Evolutionary conservation across 2,329 filamentous ascomycete species (phyloP), one percentile per base, ranked within the genome.

Genomic region (Neofusicoccum laricinum): DNA sequence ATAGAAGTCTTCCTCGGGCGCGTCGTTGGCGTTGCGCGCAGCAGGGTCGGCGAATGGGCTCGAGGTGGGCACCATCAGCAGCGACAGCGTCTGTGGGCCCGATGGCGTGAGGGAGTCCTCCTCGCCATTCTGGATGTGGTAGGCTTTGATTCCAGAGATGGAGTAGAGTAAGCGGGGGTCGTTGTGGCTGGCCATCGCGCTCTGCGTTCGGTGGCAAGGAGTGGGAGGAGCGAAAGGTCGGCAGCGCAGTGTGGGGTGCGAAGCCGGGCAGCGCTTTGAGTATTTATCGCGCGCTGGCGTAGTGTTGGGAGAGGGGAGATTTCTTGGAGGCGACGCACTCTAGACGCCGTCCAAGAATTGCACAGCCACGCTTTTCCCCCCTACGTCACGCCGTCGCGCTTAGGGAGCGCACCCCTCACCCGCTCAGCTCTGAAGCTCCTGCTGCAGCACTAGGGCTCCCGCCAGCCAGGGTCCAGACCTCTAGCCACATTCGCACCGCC

Each of bases 51-150:
- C 78, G 67, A 83, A 91, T 25, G 89, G 86, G 34, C 91, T 91
- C 15, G 90, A 90, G 2, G 94, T 97, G 6, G 94, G 94, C 17
- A 98, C 94, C 94, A 98, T 98, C 71, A 98, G 81, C 64, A 98
- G 84, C 21, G 94, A 97, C 62, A 99, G 84, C 0, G 93, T 97
- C 80, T 97, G 93, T 17, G 93, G 90, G 1, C 93, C 93, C 1
- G 90, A 90, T 0, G 90, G 88, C 14, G 92, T 98, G 71, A 99
- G 87, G 14, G 87, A 85, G 64, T 89, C 82, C 78, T 98, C 93
- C 70, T 89, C 86, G 77, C 95, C 94, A 85, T 96, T 87, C 76
- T 92, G 87, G 66, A 98, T 88, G 75, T 97, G 92, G 80, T 92
- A 97, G 68, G 94, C 95, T 68, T 89, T 89, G 73, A 99, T 94